A percentile compares a stretch with the other conserved stretches of the same genome.
Evolutionary conservation across 2,329 filamentous ascomycete species (phyloP).

Genomic region (Plenodomus biglobosus): DNA sequence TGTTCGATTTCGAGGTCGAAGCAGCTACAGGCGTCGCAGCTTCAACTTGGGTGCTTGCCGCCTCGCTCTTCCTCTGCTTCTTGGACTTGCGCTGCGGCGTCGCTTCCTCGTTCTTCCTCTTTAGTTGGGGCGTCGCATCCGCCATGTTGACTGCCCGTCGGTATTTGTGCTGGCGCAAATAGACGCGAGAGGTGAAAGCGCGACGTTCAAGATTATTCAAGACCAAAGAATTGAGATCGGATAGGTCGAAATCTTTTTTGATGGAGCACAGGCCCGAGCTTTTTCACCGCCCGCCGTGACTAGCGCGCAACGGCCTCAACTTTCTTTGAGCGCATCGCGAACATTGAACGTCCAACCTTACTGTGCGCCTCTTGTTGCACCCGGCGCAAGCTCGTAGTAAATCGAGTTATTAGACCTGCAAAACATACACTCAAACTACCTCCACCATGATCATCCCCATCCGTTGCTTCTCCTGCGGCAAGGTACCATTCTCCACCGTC

Average conservation of each 20-base stretch:
- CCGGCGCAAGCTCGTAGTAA: not conserved
- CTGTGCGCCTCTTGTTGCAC: not conserved
- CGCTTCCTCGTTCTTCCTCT: slow-evolving; percentile 34
- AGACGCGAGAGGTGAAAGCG: slow-evolving; percentile 1
- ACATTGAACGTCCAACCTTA: slow-evolving; percentile 12
- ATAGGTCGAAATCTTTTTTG: slow-evolving; percentile 26
- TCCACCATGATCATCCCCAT: slow-evolving; percentile 95
- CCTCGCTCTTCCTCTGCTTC: slow-evolving; percentile 30
- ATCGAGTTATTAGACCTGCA: slow-evolving; percentile 1
- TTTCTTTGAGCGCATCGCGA: slow-evolving; percentile 39
- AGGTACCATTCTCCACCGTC: slow-evolving; percentile 60
- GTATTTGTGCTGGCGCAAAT: slow-evolving; percentile 1
- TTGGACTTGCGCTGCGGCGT: slow-evolving; percentile 35
- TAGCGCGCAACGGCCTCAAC: slow-evolving; percentile 26
- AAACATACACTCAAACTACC: not conserved
- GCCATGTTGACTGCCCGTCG: slow-evolving; percentile 23
- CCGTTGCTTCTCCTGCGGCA: slow-evolving; percentile 98
- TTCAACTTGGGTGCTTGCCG: slow-evolving; percentile 17
- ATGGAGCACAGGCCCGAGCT: slow-evolving; percentile 30
- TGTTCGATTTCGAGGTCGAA: slow-evolving; percentile 15
- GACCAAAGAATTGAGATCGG: not conserved
- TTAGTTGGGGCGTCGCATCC: slow-evolving; percentile 29
- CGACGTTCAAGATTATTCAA: slow-evolving; percentile 4
- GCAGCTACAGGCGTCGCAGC: slow-evolving; percentile 13
- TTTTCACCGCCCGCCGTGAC: slow-evolving; percentile 33